phyloP scores from a whole-genome alignment of 1,284 basidiomycete genomes.

The Ceratobasidium sp. region DNA sequence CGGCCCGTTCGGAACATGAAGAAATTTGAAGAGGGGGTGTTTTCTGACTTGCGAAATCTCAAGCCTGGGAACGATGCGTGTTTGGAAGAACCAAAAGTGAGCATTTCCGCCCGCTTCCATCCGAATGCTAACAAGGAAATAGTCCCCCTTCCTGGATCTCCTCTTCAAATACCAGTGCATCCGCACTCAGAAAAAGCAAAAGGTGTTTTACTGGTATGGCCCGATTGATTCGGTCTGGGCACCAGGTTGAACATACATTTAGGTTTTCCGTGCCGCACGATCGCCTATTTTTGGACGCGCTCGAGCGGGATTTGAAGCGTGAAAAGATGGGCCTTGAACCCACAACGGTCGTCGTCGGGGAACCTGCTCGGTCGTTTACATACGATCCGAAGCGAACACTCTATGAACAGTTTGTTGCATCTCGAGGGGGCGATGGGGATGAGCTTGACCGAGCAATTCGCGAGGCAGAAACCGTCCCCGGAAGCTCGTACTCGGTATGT shows the following conservation, averaged over 20 bases:
- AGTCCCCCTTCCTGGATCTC: slow-evolving; percentile 91
- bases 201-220: slow-evolving; percentile 87
- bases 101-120: slow-evolving; percentile 40
- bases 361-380: slow-evolving; percentile 81
- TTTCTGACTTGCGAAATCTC: slow-evolving; percentile 87
- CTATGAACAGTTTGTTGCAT: slow-evolving; percentile 82
- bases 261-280: slow-evolving; percentile 90
- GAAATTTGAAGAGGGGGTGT: slow-evolving; percentile 93
- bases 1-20: slow-evolving; percentile 82
- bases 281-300: slow-evolving; percentile 91
- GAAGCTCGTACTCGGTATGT: slow-evolving; percentile 31
- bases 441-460: slow-evolving; percentile 62
- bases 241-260: not conserved
- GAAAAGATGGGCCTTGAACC: slow-evolving; percentile 87
- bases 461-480: slow-evolving; percentile 52
- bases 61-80: slow-evolving; percentile 90
- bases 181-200: slow-evolving; percentile 94
- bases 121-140: slow-evolving; percentile 35
- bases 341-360: slow-evolving; percentile 75
- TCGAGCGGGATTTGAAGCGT: slow-evolving; percentile 90
- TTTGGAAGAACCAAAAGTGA: slow-evolving; percentile 89
- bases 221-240: not conserved
- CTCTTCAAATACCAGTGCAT: slow-evolving; percentile 95
- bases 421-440: slow-evolving; percentile 59
- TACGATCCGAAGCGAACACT: slow-evolving; percentile 85